phyloP scores from a whole-genome alignment of 2,329 filamentous ascomycete species.

The Venturia asperata region DNA sequence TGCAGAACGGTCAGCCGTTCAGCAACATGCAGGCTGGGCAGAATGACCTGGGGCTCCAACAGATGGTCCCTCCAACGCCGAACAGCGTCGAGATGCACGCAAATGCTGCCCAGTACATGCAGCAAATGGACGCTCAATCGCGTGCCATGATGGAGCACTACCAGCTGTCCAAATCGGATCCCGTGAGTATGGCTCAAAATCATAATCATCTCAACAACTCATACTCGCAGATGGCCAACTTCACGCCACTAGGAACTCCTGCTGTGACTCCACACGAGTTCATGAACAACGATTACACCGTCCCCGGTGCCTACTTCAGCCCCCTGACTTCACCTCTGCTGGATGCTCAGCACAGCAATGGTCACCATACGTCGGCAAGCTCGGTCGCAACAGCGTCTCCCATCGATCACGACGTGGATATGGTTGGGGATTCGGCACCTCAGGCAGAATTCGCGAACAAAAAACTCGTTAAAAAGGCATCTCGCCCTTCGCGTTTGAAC shows the following conservation, averaged over 20 bases:
- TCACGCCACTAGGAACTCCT: conserved; percentile 20
- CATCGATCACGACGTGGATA: conserved; percentile 40
- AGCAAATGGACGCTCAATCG: conserved; percentile 48
- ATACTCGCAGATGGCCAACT: conserved; percentile 14
- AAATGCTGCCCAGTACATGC: conserved; percentile 50
- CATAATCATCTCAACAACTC: neutral
- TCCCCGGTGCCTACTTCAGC: conserved; percentile 71
- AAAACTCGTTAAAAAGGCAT: conserved; percentile 41
- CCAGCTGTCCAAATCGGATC: conserved; percentile 59
- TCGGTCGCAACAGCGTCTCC: conserved; percentile 43
- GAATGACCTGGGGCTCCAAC: conserved; percentile 38
- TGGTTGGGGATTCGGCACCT: conserved; percentile 27
- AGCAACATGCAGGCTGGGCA: neutral
- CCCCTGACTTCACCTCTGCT: conserved; percentile 75
- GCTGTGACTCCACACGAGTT: conserved; percentile 73
- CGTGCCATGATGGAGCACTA: conserved; percentile 61
- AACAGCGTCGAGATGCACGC: conserved; percentile 71
- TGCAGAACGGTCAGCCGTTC: conserved; percentile 5
- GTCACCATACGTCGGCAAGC: conserved; percentile 48
- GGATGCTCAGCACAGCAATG: conserved; percentile 36
- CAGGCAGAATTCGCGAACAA: conserved; percentile 27
- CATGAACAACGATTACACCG: conserved; percentile 55
- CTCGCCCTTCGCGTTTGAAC: conserved; percentile 40
- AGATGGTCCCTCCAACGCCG: conserved; percentile 69
- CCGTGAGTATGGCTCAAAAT: conserved; percentile 8